Percentiles rank a stretch among this genome's conserved stretches.
These are phyloP conservation scores for Mortierella sp. DNA, from an alignment of 371 early-diverging fungal genomes.

Conservation along the genomic window DNA sequence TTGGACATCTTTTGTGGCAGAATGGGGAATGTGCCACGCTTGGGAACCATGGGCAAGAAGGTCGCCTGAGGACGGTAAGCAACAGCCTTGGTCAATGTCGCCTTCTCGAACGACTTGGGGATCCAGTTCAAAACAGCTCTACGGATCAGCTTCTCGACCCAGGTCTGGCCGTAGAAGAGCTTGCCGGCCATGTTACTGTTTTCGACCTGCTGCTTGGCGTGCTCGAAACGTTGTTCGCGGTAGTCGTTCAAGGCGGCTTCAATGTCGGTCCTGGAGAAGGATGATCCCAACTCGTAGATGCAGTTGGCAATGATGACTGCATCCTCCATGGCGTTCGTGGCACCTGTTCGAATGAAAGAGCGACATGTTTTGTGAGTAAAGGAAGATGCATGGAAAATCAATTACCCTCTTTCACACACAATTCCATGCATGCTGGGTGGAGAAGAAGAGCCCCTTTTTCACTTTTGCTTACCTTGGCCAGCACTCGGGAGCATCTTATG, in stretches of 20 bases:
- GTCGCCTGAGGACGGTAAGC: constrained; percentile 34
- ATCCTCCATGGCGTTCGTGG: constrained; percentile 47
- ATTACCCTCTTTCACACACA: background rate
- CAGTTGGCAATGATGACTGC: constrained; percentile 42
- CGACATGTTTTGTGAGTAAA: background rate
- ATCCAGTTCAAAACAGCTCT: constrained; percentile 34
- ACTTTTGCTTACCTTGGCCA: constrained; percentile 30
- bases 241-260: constrained; percentile 23
- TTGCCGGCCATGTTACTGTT: constrained; percentile 22
- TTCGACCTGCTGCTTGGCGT: constrained; percentile 27
- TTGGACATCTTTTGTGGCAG: constrained; percentile 28
- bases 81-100: constrained; percentile 16
- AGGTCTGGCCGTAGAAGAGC: constrained; percentile 25
- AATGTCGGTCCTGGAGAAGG: constrained; percentile 12
- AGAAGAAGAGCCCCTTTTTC: background rate
- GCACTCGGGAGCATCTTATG: constrained; percentile 42
- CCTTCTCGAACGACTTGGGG: constrained; percentile 22
- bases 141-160: constrained; percentile 20
- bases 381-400: background rate
- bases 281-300: constrained; percentile 20
- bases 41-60: constrained; percentile 26
- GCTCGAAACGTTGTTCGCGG: constrained; percentile 22
- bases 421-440: background rate
- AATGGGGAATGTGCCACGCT: constrained; percentile 10
- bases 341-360: constrained; percentile 12